These are phyloP conservation scores for Pascua guehoae DNA, from an alignment of 1,284 basidiomycete species.

Conservation along the genomic window DNA sequence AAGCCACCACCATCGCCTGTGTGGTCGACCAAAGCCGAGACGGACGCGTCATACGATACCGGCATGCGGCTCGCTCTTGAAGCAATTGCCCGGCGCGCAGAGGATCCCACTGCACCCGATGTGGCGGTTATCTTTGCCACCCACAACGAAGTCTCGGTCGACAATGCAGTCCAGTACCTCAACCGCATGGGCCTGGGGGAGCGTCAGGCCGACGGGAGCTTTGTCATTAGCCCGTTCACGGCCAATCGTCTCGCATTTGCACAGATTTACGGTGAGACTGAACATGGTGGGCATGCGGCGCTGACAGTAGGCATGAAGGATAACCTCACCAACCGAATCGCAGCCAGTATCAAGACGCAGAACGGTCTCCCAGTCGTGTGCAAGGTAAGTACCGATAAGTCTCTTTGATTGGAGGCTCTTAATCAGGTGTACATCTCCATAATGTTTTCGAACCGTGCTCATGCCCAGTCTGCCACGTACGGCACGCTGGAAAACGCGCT, in stretches of 20 bases:
- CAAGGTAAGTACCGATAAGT: background rate
- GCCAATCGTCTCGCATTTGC: constrained; percentile 3
- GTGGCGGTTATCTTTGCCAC: constrained; percentile 4
- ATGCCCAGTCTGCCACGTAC: background rate
- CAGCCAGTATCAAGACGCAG: background rate
- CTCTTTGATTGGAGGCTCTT: too few species aligned
- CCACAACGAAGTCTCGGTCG: constrained; percentile 4
- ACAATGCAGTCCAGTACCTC: background rate
- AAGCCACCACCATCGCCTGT: background rate
- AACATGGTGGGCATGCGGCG: too few species aligned
- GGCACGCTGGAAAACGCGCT: background rate
- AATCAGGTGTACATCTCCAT: too few species aligned
- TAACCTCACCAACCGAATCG: constrained; percentile 3
- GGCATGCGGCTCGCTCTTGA: background rate
- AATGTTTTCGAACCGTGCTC: too few species aligned
- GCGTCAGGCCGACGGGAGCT: background rate
- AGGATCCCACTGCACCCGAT: background rate
- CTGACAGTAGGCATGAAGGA: constrained; percentile 3
- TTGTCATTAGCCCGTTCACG: background rate
- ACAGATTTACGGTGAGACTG: background rate
- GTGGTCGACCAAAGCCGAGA: background rate
- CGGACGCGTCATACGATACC: background rate
- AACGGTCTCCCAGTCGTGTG: background rate
- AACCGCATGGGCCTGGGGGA: background rate
- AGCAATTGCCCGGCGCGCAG: background rate